Base-by-base conservation (phyloP, 2,329 filamentous ascomycete genomes). In the Myriosclerotinia scirpicola region DNA sequence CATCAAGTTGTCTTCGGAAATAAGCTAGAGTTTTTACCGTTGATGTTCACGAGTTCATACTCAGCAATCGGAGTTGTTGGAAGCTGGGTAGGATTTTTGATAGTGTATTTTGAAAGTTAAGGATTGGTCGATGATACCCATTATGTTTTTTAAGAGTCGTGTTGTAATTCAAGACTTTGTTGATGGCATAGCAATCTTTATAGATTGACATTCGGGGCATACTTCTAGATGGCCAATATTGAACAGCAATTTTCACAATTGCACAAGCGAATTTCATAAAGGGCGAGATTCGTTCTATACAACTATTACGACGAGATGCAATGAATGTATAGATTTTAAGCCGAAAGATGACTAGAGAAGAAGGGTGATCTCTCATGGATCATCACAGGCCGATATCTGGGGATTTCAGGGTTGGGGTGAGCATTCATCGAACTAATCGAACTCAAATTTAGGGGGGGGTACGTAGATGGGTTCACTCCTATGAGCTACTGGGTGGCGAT, bases 41-140 rank as follows among this genome's bases (percentile, higher is more conserved):
- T 98, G 73, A 98, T 99, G 94, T 95, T 98, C 76, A 97, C 89
- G 72, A 98, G 94, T 81, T 90, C 91, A 15, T 99, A 98, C 78
- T 92, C 90, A 44, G 95, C 95, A 5, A 82, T 98, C 67, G 95
- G 95, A n/a, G 93, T 98, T 0, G 87, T 97, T 22, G 93, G 92
- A 3, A 98, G 95, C 79, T 98, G 94, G 94, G 75, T 97, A 52
- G 93, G 95, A 12, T 97, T 97, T 77, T 87, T 93, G 81, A 91
- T 96, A 42, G 93, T 98, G 61, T 98, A 94, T 79, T 93, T 97
- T 73, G 84, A 81, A 11, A 75, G 69, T 67, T 75, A 71, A 64
- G 26, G 40, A 52, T 48, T 66, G 44, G 38, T 55, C 48, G 68
- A 71, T 70, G 67, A 71, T 69, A 70, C 65, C 68, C 40, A 58